These are phyloP conservation scores for Cutaneotrichosporon cyanovorans DNA, from an alignment of 1,284 basidiomycete genomes.

Conservation along the genomic window DNA sequence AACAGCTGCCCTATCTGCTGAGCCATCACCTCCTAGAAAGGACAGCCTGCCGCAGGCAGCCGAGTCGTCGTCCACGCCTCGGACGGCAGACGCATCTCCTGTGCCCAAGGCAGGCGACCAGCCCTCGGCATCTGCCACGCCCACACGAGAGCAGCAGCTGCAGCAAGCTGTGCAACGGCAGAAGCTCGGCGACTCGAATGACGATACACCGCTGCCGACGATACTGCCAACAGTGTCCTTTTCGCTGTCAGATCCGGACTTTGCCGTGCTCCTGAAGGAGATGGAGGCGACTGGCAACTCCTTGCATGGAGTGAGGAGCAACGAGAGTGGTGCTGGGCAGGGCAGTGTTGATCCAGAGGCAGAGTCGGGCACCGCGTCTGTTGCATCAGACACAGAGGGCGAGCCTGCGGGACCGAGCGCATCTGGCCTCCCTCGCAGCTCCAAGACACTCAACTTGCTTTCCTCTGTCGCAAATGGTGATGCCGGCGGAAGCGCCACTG, in stretches of 20 bases:
- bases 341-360: slow-evolving; percentile 26
- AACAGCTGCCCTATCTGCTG: neutral
- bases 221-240: slow-evolving; percentile 45
- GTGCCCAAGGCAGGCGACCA: neutral
- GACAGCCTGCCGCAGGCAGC: neutral
- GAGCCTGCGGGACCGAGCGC: neutral
- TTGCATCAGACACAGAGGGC: neutral
- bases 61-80: neutral
- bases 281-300: slow-evolving; percentile 20
- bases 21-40: neutral
- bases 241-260: slow-evolving; percentile 46
- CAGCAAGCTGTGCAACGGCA: too few relatives aligned
- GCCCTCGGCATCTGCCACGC: neutral
- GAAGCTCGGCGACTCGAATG: neutral
- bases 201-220: slow-evolving; percentile 17
- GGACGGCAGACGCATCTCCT: too few relatives aligned
- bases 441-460: slow-evolving; percentile 16
- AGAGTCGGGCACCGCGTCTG: slow-evolving; percentile 10
- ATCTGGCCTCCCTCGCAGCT: slow-evolving; percentile 16
- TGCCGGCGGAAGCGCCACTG: neutral
- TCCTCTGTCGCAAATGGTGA: slow-evolving; percentile 11
- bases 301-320: too few relatives aligned
- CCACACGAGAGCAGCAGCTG: neutral
- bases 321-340: too few relatives aligned
- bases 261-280: slow-evolving; percentile 42